Evolutionary conservation across 208 protist species (phyloP).

Genomic region (Porcisia deanei): DNA sequence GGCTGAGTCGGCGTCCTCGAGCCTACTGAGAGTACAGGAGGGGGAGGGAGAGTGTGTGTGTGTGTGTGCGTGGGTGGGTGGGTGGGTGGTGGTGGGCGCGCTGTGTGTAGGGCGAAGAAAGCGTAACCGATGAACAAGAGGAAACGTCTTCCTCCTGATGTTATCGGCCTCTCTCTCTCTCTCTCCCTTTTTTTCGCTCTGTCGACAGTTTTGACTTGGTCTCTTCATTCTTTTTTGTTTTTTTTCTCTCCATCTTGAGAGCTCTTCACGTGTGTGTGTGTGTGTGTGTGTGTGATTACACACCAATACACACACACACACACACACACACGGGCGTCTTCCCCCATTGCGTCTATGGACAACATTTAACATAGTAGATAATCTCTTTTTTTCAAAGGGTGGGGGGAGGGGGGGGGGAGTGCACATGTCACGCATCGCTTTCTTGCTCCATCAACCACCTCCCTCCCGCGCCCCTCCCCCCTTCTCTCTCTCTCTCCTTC

Average conservation of each 20-base stretch:
- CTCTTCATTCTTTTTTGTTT: not conserved
- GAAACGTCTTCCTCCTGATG: not conserved
- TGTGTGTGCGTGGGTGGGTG: too few relatives aligned
- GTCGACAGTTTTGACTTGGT: not conserved
- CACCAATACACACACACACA: slow-evolving; percentile 4
- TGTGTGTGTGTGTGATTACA: not conserved
- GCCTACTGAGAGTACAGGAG: not conserved
- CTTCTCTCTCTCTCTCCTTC: too few relatives aligned
- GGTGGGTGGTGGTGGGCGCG: not conserved
- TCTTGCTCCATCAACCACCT: too few relatives aligned
- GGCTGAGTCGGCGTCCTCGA: not conserved
- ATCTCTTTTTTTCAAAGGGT: too few relatives aligned
- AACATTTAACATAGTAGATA: too few relatives aligned
- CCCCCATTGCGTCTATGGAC: too few relatives aligned
- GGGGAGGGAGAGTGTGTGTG: not conserved
- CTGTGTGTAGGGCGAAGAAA: not conserved
- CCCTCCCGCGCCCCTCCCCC: too few relatives aligned
- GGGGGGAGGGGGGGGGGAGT: too few relatives aligned
- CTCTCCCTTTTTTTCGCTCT: not conserved
- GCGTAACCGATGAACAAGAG: not conserved
- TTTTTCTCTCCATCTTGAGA: not conserved
- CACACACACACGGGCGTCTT: not conserved
- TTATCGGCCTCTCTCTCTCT: not conserved
- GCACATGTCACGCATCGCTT: too few relatives aligned
- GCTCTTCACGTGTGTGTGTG: too few relatives aligned